Evolutionary conservation across 208 protist genomes (phyloP).

Genomic region (Leishmania guyanensis): DNA sequence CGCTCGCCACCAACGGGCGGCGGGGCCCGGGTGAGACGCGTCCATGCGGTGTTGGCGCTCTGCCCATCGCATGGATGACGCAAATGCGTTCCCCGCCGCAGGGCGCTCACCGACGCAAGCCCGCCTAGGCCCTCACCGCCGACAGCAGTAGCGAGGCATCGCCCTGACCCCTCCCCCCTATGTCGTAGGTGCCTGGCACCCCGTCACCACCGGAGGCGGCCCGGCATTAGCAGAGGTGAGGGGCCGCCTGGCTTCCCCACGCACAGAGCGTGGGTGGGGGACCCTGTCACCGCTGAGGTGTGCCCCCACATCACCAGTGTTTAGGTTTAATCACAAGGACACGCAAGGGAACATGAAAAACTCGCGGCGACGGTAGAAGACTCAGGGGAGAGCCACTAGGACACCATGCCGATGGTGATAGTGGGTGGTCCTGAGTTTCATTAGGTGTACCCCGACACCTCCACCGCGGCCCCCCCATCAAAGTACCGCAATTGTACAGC

Average conservation of each 20-base stretch:
- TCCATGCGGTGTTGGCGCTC: neutral
- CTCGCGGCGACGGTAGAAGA: neutral
- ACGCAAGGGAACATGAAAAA: neutral
- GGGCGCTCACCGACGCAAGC: neutral
- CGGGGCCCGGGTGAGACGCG: neutral
- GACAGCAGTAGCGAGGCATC: neutral
- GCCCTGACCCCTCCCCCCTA: neutral
- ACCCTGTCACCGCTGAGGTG: too few species aligned
- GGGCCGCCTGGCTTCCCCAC: neutral
- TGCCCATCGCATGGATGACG: neutral
- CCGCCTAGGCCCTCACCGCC: too few species aligned
- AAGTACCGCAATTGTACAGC: neutral
- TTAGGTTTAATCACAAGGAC: neutral
- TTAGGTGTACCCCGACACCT: neutral
- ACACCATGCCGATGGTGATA: neutral
- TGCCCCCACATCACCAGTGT: neutral
- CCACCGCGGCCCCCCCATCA: too few species aligned
- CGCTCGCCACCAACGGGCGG: too few species aligned
- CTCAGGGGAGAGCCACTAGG: neutral
- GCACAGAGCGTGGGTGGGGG: too few species aligned
- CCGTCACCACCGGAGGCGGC: neutral
- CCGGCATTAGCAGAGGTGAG: neutral
- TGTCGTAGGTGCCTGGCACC: neutral
- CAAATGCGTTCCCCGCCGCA: neutral
- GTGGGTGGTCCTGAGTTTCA: neutral